Evolutionary conservation across 805 yeast genomes (phyloP).

Genomic region (Lachancea meyersii): DNA sequence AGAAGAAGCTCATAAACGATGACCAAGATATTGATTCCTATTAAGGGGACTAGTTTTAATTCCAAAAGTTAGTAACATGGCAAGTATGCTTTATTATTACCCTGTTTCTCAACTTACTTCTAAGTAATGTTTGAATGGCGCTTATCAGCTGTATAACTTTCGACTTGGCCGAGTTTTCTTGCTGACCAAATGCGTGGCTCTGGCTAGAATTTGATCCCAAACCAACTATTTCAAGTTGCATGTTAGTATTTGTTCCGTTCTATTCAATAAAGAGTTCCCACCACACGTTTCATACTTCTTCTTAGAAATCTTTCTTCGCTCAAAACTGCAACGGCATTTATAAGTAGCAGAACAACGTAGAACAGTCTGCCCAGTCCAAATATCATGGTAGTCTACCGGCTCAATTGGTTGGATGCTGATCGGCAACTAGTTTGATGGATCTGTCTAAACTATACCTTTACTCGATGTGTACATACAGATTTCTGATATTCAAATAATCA

Average conservation of each 20-base stretch:
- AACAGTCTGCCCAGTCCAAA: slow-evolving; percentile 57
- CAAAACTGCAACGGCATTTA: slow-evolving; percentile 71
- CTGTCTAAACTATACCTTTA: no score
- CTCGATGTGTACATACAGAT: no score
- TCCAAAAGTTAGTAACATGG: slow-evolving; percentile 2
- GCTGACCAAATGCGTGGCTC: slow-evolving; percentile 41
- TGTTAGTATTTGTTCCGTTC: slow-evolving; percentile 3
- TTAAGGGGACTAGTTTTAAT: slow-evolving; percentile 50
- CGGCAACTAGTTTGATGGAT: no score
- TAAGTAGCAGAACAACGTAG: slow-evolving; percentile 48
- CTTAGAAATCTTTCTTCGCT: slow-evolving; percentile 75
- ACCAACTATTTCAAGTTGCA: slow-evolving; percentile 34
- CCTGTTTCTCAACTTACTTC: slow-evolving; percentile 42
- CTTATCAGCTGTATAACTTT: slow-evolving; percentile 60
- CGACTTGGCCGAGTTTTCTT: slow-evolving; percentile 46
- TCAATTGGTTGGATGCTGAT: not conserved
- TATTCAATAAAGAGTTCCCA: not conserved
- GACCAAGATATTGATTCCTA: slow-evolving; percentile 57
- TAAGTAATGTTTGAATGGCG: slow-evolving; percentile 68
- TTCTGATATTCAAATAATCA: no score
- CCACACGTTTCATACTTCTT: slow-evolving; percentile 36
- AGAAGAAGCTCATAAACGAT: slow-evolving; percentile 63
- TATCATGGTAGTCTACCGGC: slow-evolving; percentile 29
- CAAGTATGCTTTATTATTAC: not conserved
- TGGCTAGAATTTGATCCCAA: slow-evolving; percentile 37